phyloP scores from a whole-genome alignment of 306 rosid genomes.

The Oemleria cerasiformis region DNA sequence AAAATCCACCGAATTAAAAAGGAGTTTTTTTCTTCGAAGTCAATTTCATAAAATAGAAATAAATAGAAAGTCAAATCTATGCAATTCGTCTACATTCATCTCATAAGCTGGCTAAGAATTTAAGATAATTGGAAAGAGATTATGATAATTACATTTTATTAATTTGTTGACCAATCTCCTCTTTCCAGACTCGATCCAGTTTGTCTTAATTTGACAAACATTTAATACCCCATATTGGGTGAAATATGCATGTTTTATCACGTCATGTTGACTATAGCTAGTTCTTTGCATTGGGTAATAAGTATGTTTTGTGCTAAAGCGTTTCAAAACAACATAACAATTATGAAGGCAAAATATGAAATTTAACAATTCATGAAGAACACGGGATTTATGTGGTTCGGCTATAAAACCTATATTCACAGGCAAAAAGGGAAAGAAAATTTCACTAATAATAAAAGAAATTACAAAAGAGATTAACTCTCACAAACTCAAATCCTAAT shows the following conservation, averaged over 20 bases:
- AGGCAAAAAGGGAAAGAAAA: too few species aligned
- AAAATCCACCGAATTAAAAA: neutral
- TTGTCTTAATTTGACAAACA: neutral
- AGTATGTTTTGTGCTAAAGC: too few species aligned
- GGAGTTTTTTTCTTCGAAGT: slow-evolving; percentile 1
- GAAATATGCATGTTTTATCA: neutral
- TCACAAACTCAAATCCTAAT: too few species aligned
- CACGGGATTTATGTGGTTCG: too few species aligned
- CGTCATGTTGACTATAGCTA: too few species aligned
- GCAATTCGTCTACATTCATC: slow-evolving; percentile 11
- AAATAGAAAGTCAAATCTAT: slow-evolving; percentile 24
- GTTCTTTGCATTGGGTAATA: neutral
- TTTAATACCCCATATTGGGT: neutral
- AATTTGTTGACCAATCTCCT: neutral
- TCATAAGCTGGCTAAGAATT: neutral
- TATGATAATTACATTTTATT: neutral
- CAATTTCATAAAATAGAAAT: neutral
- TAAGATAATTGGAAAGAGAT: neutral
- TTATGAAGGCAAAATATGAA: too few species aligned
- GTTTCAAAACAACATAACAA: too few species aligned
- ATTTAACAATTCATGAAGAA: too few species aligned
- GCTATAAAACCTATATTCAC: too few species aligned
- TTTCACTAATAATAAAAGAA: too few species aligned
- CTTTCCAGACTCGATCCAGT: neutral
- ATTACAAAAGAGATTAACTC: too few species aligned